Evolutionary conservation across 192 early-diverging fungal species (phyloP), one percentile per base, ranked within the genome.

Genomic region (Coemansia nantahalensis): DNA sequence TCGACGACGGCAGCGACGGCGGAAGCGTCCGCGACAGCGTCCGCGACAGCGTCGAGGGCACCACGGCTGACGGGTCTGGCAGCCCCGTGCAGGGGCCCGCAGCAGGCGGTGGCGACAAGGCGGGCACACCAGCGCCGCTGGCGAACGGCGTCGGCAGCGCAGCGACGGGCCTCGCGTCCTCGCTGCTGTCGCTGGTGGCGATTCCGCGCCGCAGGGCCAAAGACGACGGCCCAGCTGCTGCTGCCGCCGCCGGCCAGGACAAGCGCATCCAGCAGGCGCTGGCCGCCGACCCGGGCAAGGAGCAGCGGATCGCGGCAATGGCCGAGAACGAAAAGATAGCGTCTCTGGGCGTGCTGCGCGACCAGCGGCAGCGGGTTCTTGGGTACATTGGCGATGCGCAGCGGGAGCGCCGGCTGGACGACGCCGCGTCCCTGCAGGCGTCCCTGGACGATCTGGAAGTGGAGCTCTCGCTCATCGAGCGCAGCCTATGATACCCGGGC

Each of bases 311-410:
- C 34, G 62, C 48, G 1, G 43, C 48, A 0, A 62, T 62, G 54
- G 1, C 47, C 1, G 21, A 36, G 24, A 49, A 56, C n/a, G 71
- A 74, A 40, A 62, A 68, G 42, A 47, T 75, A 24, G 52, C 47
- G 3, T 54, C 61, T 18, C 48, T 89, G n/a, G 68, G 77, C 8
- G 79, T 86, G 12, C 77, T 86, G 47, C 79, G 82, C 30, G 89
- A 90, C 56, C 89, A 90, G 59, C 65, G 83, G 9, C 68, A 59
- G 19, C 62, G 78, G 0, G 85, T 90, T 0, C 64, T 84, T 28
- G 81, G 78, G 0, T 90, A 80, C 39, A 83, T 90, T 16, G 43
- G 68, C 13, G 82, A 88, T 8, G 89, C 89, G 1, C 80, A 79
- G 23, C 43, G 57, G 8, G 81, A 86, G 33, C 79, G 87, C 18